A percentile compares a stretch with the other conserved stretches of the same genome.
These are phyloP conservation scores for Patellaria atrata DNA, from an alignment of 495 filamentous ascomycete species.

Conservation along the genomic window DNA sequence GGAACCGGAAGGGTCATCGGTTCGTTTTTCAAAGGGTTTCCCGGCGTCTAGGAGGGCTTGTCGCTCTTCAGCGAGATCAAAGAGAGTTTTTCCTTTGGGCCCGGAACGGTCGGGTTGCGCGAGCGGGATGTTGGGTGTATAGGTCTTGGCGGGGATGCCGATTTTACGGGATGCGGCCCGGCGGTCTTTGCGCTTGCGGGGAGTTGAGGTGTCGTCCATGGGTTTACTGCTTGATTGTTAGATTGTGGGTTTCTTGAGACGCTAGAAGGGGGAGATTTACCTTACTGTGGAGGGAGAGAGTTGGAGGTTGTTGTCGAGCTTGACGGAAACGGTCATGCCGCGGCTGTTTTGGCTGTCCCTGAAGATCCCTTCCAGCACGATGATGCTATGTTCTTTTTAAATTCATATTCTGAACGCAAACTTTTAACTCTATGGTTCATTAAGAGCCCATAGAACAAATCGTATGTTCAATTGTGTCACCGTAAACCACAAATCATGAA, in stretches of 20 bases:
- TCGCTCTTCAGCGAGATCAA: conserved; percentile 48
- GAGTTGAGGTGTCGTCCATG: conserved; percentile 8
- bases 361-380: too few species aligned
- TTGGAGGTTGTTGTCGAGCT: too few species aligned
- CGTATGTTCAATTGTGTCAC: too few species aligned
- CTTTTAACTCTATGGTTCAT: too few species aligned
- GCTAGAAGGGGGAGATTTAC: too few species aligned
- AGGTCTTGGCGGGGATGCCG: conserved; percentile 1
- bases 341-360: too few species aligned
- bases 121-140: conserved; percentile 36
- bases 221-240: conserved; percentile 9
- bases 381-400: too few species aligned
- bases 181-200: conserved; percentile 33
- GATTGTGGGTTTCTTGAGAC: conserved; percentile 1
- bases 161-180: conserved; percentile 11
- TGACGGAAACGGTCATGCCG: too few species aligned
- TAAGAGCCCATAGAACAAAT: too few species aligned
- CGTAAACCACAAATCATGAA: conserved; percentile 26
- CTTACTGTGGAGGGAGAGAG: too few species aligned
- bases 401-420: too few species aligned
- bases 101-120: conserved; percentile 44
- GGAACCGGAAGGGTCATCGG: conserved; percentile 31
- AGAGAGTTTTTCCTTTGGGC: conserved; percentile 42
- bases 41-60: conserved; percentile 16
- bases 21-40: conserved; percentile 17